These are phyloP conservation scores for Myxozyma neotropica DNA, from an alignment of 805 yeast genomes.

Conservation along the genomic window DNA sequence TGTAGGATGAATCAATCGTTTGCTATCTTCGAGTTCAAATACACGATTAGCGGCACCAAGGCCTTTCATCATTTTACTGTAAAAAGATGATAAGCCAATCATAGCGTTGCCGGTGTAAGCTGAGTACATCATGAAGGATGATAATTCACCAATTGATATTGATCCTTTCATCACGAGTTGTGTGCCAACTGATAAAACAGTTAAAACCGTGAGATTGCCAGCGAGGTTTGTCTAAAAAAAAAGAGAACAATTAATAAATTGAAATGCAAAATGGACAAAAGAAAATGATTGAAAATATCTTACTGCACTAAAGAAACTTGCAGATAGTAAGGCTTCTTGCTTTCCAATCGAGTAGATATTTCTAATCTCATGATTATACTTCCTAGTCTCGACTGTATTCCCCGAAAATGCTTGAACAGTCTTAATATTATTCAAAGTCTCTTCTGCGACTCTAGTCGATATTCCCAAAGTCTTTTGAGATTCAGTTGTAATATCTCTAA, in stretches of 20 bases:
- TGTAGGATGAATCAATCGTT: slow-evolving; percentile 61
- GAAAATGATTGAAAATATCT: not conserved
- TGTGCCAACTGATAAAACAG: slow-evolving; percentile 80
- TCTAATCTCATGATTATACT: slow-evolving; percentile 73
- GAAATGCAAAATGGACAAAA: slow-evolving; percentile 33
- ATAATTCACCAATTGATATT: slow-evolving; percentile 81
- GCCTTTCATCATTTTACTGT: slow-evolving; percentile 94
- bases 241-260: slow-evolving; percentile 67
- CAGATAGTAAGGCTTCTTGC: slow-evolving; percentile 67
- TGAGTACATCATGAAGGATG: slow-evolving; percentile 94
- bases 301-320: slow-evolving; percentile 67
- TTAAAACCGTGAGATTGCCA: slow-evolving; percentile 77
- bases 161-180: slow-evolving; percentile 75
- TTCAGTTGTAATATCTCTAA: slow-evolving; percentile 69
- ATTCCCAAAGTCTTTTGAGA: slow-evolving; percentile 84
- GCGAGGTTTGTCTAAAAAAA: slow-evolving; percentile 67
- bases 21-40: slow-evolving; percentile 79
- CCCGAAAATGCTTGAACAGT: slow-evolving; percentile 92
- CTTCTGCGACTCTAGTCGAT: slow-evolving; percentile 87
- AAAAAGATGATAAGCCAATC: slow-evolving; percentile 86
- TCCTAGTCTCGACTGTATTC: slow-evolving; percentile 72
- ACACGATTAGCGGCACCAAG: slow-evolving; percentile 93
- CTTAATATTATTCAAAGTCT: slow-evolving; percentile 77
- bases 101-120: slow-evolving; percentile 90
- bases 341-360: slow-evolving; percentile 65